These are phyloP conservation scores for Chondrus crispus DNA, from an alignment of 23 red algal genomes.

Conservation along the genomic window DNA sequence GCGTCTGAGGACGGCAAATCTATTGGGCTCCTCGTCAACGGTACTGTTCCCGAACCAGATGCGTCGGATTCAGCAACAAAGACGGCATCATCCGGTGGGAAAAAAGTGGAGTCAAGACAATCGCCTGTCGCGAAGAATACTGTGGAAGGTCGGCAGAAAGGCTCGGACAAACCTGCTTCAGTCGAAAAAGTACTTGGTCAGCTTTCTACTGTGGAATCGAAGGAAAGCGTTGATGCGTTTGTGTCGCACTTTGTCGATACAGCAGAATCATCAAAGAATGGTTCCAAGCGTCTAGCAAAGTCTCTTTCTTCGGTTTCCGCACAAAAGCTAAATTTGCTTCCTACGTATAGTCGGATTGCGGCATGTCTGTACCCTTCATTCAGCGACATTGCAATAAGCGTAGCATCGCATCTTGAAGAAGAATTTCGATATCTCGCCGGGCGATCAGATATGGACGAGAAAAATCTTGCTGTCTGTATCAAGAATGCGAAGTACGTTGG, in stretches of 20 bases:
- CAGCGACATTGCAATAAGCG: conserved; percentile 45
- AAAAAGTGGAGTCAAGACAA: neutral
- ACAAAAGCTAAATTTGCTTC: conserved; percentile 68
- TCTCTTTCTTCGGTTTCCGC: conserved; percentile 53
- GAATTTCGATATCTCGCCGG: conserved; percentile 66
- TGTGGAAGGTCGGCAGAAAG: neutral
- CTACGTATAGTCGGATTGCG: conserved; percentile 64
- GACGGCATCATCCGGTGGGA: neutral
- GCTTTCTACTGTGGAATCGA: conserved; percentile 21
- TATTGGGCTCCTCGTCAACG: no score
- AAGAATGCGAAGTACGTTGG: conserved; percentile 72
- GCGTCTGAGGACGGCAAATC: neutral
- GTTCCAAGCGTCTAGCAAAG: conserved; percentile 46
- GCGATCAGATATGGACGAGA: conserved; percentile 65
- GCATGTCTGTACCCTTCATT: conserved; percentile 46
- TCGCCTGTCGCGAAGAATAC: neutral
- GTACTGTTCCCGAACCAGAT: no score
- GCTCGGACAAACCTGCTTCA: conserved; percentile 9
- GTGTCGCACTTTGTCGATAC: conserved; percentile 28
- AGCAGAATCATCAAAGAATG: conserved; percentile 18
- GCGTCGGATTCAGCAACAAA: neutral
- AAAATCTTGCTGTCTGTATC: conserved; percentile 44
- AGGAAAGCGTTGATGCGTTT: conserved; percentile 47
- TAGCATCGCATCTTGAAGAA: conserved; percentile 68
- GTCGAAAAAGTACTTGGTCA: conserved; percentile 34